Conservation (phyloP, 371 early-diverging fungal species). For the Apophysomyces sp. region DNA sequence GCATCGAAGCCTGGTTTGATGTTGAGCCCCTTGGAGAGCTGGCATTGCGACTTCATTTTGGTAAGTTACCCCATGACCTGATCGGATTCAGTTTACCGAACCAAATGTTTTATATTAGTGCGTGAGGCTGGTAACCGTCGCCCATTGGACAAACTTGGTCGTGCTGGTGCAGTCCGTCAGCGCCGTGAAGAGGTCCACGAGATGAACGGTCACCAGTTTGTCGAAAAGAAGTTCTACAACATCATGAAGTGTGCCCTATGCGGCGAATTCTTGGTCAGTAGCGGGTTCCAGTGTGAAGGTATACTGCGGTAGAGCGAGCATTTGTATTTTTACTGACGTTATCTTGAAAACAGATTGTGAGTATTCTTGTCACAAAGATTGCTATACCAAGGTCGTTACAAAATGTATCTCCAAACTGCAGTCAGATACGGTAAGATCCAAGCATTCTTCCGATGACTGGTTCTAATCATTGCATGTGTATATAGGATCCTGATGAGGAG, state of each 20-base stretch:
- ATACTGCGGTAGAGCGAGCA: conserved; percentile 2
- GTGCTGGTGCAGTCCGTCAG: conserved; percentile 91
- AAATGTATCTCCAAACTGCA: conserved; percentile 84
- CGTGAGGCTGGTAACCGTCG: conserved; percentile 50
- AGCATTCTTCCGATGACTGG: conserved; percentile 79
- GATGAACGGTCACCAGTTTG: conserved; percentile 92
- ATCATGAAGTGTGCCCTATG: conserved; percentile 96
- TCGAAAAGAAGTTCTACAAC: conserved; percentile 83
- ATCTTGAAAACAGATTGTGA: conserved; percentile 71
- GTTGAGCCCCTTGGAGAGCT: conserved; percentile 92
- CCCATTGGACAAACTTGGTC: conserved; percentile 75
- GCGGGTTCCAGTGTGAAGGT: conserved; percentile 93
- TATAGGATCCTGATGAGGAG: conserved; percentile 62
- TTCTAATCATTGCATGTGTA: conserved; percentile 31
- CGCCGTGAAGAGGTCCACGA: conserved; percentile 75
- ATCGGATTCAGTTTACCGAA: background rate
- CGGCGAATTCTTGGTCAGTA: conserved; percentile 85
- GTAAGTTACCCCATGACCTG: conserved; percentile 28
- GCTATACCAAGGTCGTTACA: conserved; percentile 82
- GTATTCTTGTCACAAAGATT: conserved; percentile 93
- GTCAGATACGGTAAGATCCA: conserved; percentile 48
- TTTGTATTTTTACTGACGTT: background rate
- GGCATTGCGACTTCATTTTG: conserved; percentile 77
- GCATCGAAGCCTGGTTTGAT: conserved; percentile 86
- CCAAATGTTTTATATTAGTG: conserved; percentile 15